Conservation (phyloP, 2,329 filamentous ascomycete genomes). For the Lithohypha guttulata region DNA sequence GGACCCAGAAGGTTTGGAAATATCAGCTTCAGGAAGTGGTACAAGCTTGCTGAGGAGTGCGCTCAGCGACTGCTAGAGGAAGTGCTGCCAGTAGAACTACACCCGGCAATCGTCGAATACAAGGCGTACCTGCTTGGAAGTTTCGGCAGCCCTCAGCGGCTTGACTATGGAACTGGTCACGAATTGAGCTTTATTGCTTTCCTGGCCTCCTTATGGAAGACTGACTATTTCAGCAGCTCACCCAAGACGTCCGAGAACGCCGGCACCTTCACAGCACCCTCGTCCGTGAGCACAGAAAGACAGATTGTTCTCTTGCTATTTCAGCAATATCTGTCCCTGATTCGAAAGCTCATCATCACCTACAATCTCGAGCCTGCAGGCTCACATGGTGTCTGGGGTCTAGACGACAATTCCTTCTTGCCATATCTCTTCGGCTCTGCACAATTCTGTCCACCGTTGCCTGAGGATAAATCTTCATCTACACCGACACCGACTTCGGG, state of each 20-base stretch:
- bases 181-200: conserved; percentile 94
- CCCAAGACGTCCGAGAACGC: background rate
- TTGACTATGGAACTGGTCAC: conserved; percentile 95
- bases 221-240: conserved; percentile 57
- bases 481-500: conserved; percentile 60
- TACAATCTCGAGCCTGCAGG: conserved; percentile 93
- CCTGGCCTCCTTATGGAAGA: conserved; percentile 78
- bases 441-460: conserved; percentile 69
- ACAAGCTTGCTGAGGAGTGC: conserved; percentile 54
- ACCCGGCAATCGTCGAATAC: conserved; percentile 52
- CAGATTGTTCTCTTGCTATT: conserved; percentile 72
- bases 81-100: conserved; percentile 42
- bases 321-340: conserved; percentile 72
- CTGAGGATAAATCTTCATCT: conserved; percentile 36
- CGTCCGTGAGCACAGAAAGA: conserved; percentile 53
- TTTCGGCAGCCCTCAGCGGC: conserved; percentile 76
- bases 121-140: conserved; percentile 68
- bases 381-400: conserved; percentile 92
- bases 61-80: conserved; percentile 47
- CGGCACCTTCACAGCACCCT: background rate
- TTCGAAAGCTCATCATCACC: conserved; percentile 72
- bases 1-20: conserved; percentile 90
- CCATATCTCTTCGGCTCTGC: conserved; percentile 94
- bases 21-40: conserved; percentile 78
- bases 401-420: conserved; percentile 93